Evolutionary conservation across 2,329 filamentous ascomycete species (phyloP).

Genomic region (Penicillium sp.): DNA sequence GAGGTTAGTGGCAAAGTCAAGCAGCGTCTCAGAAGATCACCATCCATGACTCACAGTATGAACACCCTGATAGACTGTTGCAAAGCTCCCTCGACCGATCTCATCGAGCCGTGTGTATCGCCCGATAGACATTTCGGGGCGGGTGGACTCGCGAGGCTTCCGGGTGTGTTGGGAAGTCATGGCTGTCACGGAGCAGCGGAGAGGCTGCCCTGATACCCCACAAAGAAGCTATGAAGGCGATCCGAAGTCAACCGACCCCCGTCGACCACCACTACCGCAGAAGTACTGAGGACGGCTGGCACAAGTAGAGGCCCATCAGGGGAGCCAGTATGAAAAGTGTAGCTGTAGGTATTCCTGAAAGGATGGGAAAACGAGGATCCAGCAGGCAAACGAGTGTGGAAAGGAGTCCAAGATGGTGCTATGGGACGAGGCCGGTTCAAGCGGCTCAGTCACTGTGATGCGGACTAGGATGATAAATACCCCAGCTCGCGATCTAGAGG

Average conservation of each 20-base stretch:
- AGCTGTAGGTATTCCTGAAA: conserved; percentile 9
- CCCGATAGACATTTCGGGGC: conserved; percentile 56
- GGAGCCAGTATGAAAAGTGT: conserved; percentile 17
- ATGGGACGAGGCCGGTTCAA: conserved; percentile 16
- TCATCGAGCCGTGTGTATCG: conserved; percentile 81
- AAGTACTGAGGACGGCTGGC: conserved; percentile 24
- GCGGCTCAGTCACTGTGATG: conserved; percentile 7
- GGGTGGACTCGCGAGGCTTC: conserved; percentile 38
- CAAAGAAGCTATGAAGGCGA: conserved; percentile 11
- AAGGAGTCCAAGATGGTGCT: conserved; percentile 9
- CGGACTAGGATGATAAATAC: not conserved
- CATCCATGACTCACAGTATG: conserved; percentile 66
- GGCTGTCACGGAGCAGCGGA: conserved; percentile 31
- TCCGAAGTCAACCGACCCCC: conserved; percentile 21
- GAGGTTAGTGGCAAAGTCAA: conserved; percentile 12
- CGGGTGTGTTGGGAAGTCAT: conserved; percentile 47
- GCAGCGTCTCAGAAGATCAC: not conserved
- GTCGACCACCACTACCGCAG: conserved; percentile 40
- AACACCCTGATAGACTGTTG: conserved; percentile 84
- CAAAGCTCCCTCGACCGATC: conserved; percentile 97
- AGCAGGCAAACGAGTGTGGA: conserved; percentile 12
- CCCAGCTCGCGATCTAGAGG: not conserved
- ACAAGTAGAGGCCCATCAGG: conserved; percentile 37
- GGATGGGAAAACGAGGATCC: conserved; percentile 15
- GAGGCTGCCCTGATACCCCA: conserved; percentile 15